These are phyloP conservation scores for Haberlea rhodopensis DNA, from an alignment of 257 asterid species.

Conservation along the genomic window DNA sequence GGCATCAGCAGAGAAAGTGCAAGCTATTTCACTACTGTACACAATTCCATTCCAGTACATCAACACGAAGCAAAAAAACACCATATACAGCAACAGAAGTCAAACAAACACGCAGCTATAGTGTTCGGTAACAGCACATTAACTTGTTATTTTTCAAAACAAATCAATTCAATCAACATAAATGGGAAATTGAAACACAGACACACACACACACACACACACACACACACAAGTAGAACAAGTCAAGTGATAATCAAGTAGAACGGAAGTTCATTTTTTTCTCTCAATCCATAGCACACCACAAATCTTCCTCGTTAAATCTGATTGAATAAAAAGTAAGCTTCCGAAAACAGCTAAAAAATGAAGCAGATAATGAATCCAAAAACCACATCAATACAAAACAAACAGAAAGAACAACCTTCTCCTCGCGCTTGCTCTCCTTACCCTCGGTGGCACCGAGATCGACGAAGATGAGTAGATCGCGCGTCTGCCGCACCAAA, in stretches of 20 bases:
- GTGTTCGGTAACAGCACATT: too few species aligned
- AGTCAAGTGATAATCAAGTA: too few species aligned
- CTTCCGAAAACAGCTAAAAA: constrained; percentile 17
- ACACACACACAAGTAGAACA: too few species aligned
- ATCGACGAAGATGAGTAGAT: constrained; percentile 69
- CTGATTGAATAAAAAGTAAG: background rate
- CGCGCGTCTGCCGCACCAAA: constrained; percentile 84
- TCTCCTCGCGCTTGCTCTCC: constrained; percentile 78
- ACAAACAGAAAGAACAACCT: constrained; percentile 36
- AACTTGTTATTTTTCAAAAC: too few species aligned
- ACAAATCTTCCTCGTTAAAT: background rate
- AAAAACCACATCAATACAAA: background rate
- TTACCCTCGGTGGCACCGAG: constrained; percentile 47
- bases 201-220: too few species aligned
- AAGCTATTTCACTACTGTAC: background rate
- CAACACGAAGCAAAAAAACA: background rate
- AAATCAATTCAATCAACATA: too few species aligned
- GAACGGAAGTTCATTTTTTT: too few species aligned
- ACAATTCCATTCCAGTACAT: background rate
- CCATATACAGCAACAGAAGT: too few species aligned
- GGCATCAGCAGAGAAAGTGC: background rate
- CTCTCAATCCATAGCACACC: too few species aligned
- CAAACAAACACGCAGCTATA: too few species aligned
- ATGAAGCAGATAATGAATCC: background rate
- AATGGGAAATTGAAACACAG: too few species aligned